These are phyloP conservation scores for Saccharomyces uvarum DNA, from an alignment of 1,139 yeast species.

Conservation along the genomic window DNA sequence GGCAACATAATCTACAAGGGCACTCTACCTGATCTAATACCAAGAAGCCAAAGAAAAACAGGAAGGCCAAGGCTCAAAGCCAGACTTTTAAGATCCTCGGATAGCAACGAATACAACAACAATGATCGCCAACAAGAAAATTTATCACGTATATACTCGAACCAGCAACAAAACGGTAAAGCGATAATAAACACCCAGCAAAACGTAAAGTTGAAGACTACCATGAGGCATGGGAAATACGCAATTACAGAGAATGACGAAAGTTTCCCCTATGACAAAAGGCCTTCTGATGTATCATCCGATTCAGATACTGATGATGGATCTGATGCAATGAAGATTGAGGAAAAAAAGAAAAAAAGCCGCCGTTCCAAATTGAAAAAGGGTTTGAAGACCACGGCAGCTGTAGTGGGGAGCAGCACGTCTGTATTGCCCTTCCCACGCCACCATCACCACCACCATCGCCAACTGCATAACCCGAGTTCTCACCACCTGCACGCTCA, in stretches of 20 bases:
- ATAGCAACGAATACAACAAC: neutral
- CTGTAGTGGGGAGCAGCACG: constrained; percentile 8
- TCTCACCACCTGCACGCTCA: neutral
- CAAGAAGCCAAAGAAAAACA: constrained; percentile 16
- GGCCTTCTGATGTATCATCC: neutral
- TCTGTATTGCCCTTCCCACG: constrained; percentile 6
- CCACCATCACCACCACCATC: constrained; percentile 9
- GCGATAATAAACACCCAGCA: constrained; percentile 16
- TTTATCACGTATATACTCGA: neutral
- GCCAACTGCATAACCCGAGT: constrained; percentile 6
- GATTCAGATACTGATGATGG: neutral
- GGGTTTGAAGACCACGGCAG: constrained; percentile 14
- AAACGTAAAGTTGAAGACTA: constrained; percentile 18
- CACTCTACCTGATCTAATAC: constrained; percentile 24
- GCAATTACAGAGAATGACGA: constrained; percentile 4
- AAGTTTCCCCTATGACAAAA: neutral
- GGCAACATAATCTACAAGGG: constrained; percentile 21
- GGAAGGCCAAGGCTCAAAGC: constrained; percentile 15
- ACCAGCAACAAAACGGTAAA: constrained; percentile 11
- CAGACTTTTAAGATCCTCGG: constrained; percentile 8
- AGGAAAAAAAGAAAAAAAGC: constrained; percentile 11
- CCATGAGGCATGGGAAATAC: constrained; percentile 15
- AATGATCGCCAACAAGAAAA: neutral
- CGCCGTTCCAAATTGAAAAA: constrained; percentile 11
- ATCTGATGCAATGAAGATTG: constrained; percentile 4